Base-by-base conservation (phyloP, 176 grass and related monocot genomes). In the Cenchrus fungigraminus region DNA sequence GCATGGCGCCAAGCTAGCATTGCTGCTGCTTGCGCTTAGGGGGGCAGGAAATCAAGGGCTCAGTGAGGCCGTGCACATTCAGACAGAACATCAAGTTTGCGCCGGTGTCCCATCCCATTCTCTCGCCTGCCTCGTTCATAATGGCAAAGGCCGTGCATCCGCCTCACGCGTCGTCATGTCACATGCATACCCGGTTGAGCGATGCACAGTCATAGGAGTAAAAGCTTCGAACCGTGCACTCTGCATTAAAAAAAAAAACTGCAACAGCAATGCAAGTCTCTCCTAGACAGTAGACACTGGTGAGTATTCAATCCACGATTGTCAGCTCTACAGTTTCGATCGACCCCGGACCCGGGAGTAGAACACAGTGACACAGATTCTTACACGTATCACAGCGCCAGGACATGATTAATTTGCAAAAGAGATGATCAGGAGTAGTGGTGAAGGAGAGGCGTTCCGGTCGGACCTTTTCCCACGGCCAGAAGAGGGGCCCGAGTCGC, bases 381-480 rank as follows among this genome's bases (percentile, higher is more conserved):
- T 32, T 9, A 60, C 20, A 60, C 7, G 6, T 22, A 60, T 22
- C 9, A 19, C 3, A 10, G 20, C 8, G 58, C n/a, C 25, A 7
- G 28, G 25, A 62, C 9, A 9, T 28, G 59, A 62, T 28, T 25
- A n/a, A 25, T 20, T 25, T 25, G 59, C n/a, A 62, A 62, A 28
- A 2, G 9, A 28, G 3, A 62, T 28, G n/a, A 12, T n/a, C 2
- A 16, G 59, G 44, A 16, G 59, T 61, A 28, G 2, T 54, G 5
- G n/a, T 4, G 17, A 8, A 9, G 4, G 51, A 42, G 63, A 42
- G 62, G 62, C 10, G 75, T 77, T 32, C 29, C 9, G 60, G 7
- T 0, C 15, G 74, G 73, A 98, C 96, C 91, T 95, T 95, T 78
- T 98, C 60, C 96, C 93, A 98, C 51, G 96, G 96, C 96, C 96